phyloP scores from a whole-genome alignment of 805 yeast species.

The Hanseniaspora guilliermondii region DNA sequence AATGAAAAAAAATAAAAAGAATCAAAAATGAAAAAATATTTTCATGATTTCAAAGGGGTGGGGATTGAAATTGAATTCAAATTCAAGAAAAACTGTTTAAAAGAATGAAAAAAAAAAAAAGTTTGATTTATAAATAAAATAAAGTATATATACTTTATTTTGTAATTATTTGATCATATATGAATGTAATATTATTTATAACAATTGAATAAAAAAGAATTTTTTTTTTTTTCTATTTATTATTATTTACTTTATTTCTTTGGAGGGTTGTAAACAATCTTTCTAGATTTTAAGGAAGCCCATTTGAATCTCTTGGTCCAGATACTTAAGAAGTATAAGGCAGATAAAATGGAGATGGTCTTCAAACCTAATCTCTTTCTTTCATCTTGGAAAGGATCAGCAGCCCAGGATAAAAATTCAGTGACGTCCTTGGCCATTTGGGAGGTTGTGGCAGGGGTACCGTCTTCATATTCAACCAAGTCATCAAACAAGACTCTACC shows the following conservation, averaged over 20 bases:
- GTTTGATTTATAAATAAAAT: background rate
- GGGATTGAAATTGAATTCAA: no score
- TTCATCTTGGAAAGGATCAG: slow-evolving; percentile 97
- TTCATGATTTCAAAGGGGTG: no score
- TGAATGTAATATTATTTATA: no score
- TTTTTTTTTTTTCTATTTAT: background rate
- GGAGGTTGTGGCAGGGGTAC: slow-evolving; percentile 95
- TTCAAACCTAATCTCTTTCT: slow-evolving; percentile 94
- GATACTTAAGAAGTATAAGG: slow-evolving; percentile 68
- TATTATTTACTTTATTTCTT: slow-evolving; percentile 38
- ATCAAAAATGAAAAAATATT: no score
- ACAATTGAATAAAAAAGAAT: background rate
- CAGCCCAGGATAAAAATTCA: slow-evolving; percentile 92
- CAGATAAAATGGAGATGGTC: slow-evolving; percentile 67
- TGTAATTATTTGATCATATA: background rate
- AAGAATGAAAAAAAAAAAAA: no score
- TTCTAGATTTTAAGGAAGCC: slow-evolving; percentile 91
- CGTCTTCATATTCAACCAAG: slow-evolving; percentile 95
- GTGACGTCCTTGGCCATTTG: slow-evolving; percentile 99
- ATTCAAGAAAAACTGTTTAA: no score
- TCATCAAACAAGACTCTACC: slow-evolving; percentile 96
- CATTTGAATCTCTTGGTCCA: slow-evolving; percentile 98
- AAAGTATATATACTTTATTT: background rate
- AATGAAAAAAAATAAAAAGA: no score
- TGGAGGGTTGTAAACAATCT: slow-evolving; percentile 87